These are phyloP conservation scores for Aspergillus transmontanensis DNA, from an alignment of 2,329 filamentous ascomycete species.

Conservation along the genomic window DNA sequence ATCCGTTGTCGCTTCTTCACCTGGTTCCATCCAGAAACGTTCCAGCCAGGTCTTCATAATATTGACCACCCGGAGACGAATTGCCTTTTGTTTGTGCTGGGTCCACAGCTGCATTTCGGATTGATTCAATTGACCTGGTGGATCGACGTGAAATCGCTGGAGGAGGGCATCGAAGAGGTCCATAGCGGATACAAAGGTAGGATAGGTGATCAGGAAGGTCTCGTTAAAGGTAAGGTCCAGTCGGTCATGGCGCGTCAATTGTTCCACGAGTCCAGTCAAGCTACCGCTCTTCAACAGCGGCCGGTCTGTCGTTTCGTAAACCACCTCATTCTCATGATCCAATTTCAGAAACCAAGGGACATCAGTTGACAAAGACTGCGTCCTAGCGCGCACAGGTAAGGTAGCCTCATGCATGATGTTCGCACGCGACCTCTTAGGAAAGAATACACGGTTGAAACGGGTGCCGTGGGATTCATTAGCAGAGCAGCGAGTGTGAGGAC, in stretches of 20 bases:
- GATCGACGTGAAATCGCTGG: constrained; percentile 58
- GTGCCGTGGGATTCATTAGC: not conserved
- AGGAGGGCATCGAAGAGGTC: constrained; percentile 89
- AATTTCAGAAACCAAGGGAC: constrained; percentile 7
- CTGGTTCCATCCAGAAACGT: constrained; percentile 93
- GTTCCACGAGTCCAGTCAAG: constrained; percentile 83
- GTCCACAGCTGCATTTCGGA: constrained; percentile 47
- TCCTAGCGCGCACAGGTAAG: not conserved
- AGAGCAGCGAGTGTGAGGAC: not conserved
- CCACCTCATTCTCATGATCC: constrained; percentile 13
- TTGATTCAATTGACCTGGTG: not conserved
- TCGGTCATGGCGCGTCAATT: constrained; percentile 89
- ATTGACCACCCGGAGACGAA: constrained; percentile 89
- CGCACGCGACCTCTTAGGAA: not conserved
- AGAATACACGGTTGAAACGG: not conserved
- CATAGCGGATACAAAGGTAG: constrained; percentile 82
- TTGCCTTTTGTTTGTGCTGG: constrained; percentile 85
- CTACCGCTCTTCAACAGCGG: constrained; percentile 57
- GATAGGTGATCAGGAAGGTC: constrained; percentile 90
- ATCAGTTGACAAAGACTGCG: not conserved
- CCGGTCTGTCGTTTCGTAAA: constrained; percentile 11
- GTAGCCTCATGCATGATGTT: not conserved
- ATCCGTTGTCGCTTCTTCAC: constrained; percentile 64
- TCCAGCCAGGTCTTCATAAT: constrained; percentile 96
- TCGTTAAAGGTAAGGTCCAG: constrained; percentile 91